Evolutionary conservation across 768 basidiomycete species (phyloP).

Genomic region (Nevesoporus exiguus): DNA sequence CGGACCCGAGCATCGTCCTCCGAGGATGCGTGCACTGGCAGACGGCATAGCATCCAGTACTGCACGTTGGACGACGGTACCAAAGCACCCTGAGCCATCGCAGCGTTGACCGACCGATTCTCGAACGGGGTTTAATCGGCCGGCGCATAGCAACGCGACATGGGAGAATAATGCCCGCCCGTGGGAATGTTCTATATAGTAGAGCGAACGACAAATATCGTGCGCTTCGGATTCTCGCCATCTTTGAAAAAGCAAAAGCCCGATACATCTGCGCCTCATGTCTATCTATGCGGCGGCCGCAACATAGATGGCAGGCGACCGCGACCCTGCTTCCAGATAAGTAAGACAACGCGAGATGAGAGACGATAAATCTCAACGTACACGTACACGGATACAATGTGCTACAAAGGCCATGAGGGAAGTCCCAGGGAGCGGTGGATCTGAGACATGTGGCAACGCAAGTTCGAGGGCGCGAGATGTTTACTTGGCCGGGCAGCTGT

Average conservation of each 20-base stretch:
- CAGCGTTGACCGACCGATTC: too few species aligned
- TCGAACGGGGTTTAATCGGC: neutral
- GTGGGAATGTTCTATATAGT: too few species aligned
- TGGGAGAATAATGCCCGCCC: neutral
- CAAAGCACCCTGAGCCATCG: too few species aligned
- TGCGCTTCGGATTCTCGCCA: too few species aligned
- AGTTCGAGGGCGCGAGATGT: neutral
- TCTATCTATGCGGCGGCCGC: too few species aligned
- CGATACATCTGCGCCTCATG: neutral
- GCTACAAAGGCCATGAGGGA: neutral
- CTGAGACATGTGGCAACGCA: neutral
- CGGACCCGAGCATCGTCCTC: neutral
- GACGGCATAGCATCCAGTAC: too few species aligned
- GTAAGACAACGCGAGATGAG: neutral
- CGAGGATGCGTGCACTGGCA: too few species aligned
- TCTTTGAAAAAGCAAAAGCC: too few species aligned
- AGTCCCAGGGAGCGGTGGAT: neutral
- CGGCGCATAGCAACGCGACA: neutral
- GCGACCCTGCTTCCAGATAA: neutral
- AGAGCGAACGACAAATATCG: too few species aligned
- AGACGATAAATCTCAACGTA: neutral
- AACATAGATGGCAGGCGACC: neutral
- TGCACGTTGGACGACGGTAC: too few species aligned
- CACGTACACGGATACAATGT: neutral
- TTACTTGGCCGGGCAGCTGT: neutral